Percentiles rank a stretch among this genome's conserved stretches.
Evolutionary conservation across 1,284 basidiomycete genomes (phyloP).

Genomic region (Kalmanozyma brasiliensis): DNA sequence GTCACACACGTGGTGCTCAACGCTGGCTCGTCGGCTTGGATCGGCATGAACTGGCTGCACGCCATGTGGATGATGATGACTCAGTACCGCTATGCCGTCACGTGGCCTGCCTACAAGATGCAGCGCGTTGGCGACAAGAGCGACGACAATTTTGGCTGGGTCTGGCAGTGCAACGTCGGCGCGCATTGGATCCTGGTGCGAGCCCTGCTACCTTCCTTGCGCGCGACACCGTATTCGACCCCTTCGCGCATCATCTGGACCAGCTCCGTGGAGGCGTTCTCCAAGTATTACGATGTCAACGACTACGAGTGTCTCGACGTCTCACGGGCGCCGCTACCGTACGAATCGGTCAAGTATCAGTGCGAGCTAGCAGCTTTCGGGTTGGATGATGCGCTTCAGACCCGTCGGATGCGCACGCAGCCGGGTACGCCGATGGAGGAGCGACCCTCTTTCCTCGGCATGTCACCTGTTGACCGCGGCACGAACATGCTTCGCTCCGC

Average conservation of each 20-base stretch:
- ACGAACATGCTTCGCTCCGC: slow-evolving; percentile 23
- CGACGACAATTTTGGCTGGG: slow-evolving; percentile 66
- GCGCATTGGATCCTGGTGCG: slow-evolving; percentile 65
- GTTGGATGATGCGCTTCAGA: slow-evolving; percentile 60
- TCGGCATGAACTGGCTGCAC: slow-evolving; percentile 62
- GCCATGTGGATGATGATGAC: slow-evolving; percentile 63
- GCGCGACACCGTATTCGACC: slow-evolving; percentile 56
- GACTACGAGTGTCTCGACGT: slow-evolving; percentile 65
- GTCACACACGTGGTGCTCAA: slow-evolving; percentile 67
- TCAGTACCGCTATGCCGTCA: slow-evolving; percentile 63
- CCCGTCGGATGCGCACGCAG: slow-evolving; percentile 42
- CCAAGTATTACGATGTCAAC: slow-evolving; percentile 56
- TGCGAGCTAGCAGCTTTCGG: slow-evolving; percentile 65
- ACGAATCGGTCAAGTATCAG: slow-evolving; percentile 68
- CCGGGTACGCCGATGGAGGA: slow-evolving; percentile 53
- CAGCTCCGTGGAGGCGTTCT: slow-evolving; percentile 65
- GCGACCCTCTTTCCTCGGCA: slow-evolving; percentile 22
- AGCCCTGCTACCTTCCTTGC: slow-evolving; percentile 54
- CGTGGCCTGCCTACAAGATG: slow-evolving; percentile 64
- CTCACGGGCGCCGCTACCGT: slow-evolving; percentile 51
- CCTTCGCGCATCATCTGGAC: slow-evolving; percentile 67
- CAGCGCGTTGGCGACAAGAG: slow-evolving; percentile 64
- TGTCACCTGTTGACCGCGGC: slow-evolving; percentile 14
- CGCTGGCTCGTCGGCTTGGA: slow-evolving; percentile 65
- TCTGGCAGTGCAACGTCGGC: slow-evolving; percentile 67